Conservation (phyloP, 805 yeast species). For the Metschnikowia peoriensis region DNA sequence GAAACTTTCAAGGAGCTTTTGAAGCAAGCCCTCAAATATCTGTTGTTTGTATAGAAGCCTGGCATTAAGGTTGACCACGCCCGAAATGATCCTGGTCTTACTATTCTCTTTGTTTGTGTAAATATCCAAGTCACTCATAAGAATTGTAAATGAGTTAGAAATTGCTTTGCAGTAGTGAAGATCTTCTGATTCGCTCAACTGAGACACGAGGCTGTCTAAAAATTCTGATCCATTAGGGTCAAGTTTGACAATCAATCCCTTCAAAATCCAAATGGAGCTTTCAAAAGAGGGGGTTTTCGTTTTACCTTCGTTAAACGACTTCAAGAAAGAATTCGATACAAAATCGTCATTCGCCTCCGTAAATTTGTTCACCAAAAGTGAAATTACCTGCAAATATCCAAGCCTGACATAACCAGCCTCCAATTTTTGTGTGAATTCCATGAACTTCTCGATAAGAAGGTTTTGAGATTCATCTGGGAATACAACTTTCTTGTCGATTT, state of each 20-base stretch:
- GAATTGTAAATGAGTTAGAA: constrained; percentile 59
- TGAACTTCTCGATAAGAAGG: constrained; percentile 21
- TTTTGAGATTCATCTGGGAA: constrained; percentile 13
- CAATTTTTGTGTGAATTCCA: constrained; percentile 30
- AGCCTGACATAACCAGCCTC: constrained; percentile 5
- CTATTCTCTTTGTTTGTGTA: constrained; percentile 44
- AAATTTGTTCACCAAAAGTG: constrained; percentile 53
- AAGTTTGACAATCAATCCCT: constrained; percentile 63
- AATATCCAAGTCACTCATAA: constrained; percentile 65
- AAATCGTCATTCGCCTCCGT: constrained; percentile 12
- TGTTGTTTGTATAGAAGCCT: constrained; percentile 78
- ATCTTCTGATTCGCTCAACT: constrained; percentile 30
- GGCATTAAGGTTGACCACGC: constrained; percentile 55
- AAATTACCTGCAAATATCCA: constrained; percentile 53
- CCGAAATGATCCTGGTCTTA: constrained; percentile 35
- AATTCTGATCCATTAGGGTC: constrained; percentile 36
- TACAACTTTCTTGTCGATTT: constrained; percentile 42
- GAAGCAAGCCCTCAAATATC: constrained; percentile 61
- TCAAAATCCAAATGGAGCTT: constrained; percentile 63
- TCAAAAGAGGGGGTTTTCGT: constrained; percentile 41
- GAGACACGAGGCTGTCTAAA: constrained; percentile 20
- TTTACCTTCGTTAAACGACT: constrained; percentile 3
- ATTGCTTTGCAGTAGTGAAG: constrained; percentile 21
- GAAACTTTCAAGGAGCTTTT: constrained; percentile 51
- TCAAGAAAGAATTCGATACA: constrained; percentile 2